Evolutionary conservation across 169 alveolate genomes (phyloP).

Genomic region (Perkinsus chesapeaki): DNA sequence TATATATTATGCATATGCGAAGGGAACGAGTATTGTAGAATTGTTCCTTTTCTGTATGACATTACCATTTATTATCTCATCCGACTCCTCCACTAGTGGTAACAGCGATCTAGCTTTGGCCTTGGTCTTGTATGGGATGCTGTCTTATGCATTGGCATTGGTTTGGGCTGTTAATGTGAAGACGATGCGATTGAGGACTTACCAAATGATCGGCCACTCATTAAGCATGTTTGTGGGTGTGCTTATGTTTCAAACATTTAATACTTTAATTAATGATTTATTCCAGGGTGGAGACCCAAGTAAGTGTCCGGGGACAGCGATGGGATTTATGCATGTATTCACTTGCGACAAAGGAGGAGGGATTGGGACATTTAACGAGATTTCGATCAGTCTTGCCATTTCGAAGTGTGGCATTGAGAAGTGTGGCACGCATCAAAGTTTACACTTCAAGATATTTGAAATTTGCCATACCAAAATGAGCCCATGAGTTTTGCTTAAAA

Average conservation of each 20-base stretch:
- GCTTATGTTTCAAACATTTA: not conserved
- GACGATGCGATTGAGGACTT: not conserved
- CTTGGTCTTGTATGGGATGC: not conserved
- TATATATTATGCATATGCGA: too few relatives aligned
- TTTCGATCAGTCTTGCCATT: too few relatives aligned
- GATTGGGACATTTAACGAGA: too few relatives aligned
- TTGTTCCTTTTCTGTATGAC: not conserved
- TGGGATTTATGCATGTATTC: not conserved
- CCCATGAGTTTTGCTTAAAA: too few relatives aligned
- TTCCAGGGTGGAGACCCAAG: not conserved
- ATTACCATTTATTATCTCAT: not conserved
- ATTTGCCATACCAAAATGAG: too few relatives aligned
- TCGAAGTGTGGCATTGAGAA: too few relatives aligned
- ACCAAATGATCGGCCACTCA: not conserved
- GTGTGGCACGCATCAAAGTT: too few relatives aligned
- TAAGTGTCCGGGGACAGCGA: not conserved
- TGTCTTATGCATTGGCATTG: not conserved
- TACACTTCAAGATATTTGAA: too few relatives aligned
- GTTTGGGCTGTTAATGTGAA: not conserved
- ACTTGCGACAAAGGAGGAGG: too few relatives aligned
- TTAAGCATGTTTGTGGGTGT: not conserved
- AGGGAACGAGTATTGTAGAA: too few relatives aligned
- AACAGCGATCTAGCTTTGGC: not conserved
- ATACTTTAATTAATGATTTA: not conserved
- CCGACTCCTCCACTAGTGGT: not conserved